Evolutionary conservation across 2,329 filamentous ascomycete genomes (phyloP).

Genomic region (Botrytis pseudocinerea): DNA sequence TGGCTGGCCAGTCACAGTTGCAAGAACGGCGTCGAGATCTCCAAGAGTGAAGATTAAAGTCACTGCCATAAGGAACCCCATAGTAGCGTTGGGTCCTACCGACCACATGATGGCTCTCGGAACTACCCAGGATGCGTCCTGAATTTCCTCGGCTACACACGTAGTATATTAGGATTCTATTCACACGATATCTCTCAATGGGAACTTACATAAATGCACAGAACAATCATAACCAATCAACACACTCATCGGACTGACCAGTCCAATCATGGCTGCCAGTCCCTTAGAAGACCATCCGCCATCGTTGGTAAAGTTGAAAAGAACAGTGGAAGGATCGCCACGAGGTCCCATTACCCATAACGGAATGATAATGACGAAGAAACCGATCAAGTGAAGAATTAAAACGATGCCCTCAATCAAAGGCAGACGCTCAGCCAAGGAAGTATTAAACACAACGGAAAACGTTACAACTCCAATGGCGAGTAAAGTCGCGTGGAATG

Average conservation of each 20-base stretch:
- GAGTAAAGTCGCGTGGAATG: constrained; percentile 48
- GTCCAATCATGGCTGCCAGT: constrained; percentile 43
- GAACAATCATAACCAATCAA: constrained; percentile 35
- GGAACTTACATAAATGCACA: constrained; percentile 42
- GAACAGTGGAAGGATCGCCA: constrained; percentile 33
- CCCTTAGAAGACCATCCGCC: constrained; percentile 41
- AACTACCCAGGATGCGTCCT: constrained; percentile 48
- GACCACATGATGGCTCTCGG: constrained; percentile 46
- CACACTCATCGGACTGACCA: constrained; percentile 41
- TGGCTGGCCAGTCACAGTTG: constrained; percentile 39
- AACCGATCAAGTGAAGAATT: constrained; percentile 48
- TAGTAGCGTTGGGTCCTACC: constrained; percentile 42
- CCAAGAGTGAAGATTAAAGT: constrained; percentile 44
- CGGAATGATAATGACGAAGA: constrained; percentile 46
- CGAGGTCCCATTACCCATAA: constrained; percentile 41
- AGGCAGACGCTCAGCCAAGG: constrained; percentile 44
- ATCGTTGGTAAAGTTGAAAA: constrained; percentile 39
- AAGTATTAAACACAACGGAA: constrained; percentile 48
- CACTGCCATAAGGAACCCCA: constrained; percentile 44
- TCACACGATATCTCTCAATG: neutral
- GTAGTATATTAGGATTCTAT: neutral
- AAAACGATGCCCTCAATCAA: constrained; percentile 47
- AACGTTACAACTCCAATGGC: constrained; percentile 46
- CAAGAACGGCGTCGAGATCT: constrained; percentile 39
- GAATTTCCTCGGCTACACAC: constrained; percentile 48